Evolutionary conservation across 1,284 basidiomycete species (phyloP).

Genomic region (Ganoderma resinaceum): DNA sequence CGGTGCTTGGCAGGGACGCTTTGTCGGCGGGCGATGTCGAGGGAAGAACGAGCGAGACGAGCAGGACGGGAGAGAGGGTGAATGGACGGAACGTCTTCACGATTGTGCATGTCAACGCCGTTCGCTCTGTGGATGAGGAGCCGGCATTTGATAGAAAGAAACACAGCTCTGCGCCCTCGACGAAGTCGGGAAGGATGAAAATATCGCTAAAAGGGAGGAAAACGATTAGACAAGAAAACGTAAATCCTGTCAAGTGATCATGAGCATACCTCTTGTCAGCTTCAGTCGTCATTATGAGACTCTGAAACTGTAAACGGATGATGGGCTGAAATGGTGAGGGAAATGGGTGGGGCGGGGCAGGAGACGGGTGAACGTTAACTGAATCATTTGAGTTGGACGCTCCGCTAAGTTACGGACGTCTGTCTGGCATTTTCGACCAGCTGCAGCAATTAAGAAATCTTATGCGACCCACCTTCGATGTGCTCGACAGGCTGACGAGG

Average conservation of each 20-base stretch:
- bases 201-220: not conserved
- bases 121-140: not conserved
- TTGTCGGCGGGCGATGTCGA: not conserved
- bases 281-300: not conserved
- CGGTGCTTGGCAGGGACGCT: not conserved
- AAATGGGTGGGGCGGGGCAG: too few species aligned
- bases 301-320: not conserved
- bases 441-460: too few species aligned
- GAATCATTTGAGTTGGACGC: too few species aligned
- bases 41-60: not conserved
- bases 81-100: not conserved
- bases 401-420: too few species aligned
- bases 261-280: not conserved
- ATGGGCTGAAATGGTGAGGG: not conserved
- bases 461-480: too few species aligned
- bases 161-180: not conserved
- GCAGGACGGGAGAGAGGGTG: not conserved
- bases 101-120: not conserved
- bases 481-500: too few species aligned
- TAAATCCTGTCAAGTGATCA: not conserved
- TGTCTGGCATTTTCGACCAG: too few species aligned
- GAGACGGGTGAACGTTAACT: too few species aligned
- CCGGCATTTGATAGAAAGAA: not conserved
- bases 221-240: not conserved
- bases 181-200: not conserved